A percentile compares a stretch with the other conserved stretches of the same genome.
Evolutionary conservation across 805 yeast genomes (phyloP).

Genomic region (Isabelozyma pseudorhagii): DNA sequence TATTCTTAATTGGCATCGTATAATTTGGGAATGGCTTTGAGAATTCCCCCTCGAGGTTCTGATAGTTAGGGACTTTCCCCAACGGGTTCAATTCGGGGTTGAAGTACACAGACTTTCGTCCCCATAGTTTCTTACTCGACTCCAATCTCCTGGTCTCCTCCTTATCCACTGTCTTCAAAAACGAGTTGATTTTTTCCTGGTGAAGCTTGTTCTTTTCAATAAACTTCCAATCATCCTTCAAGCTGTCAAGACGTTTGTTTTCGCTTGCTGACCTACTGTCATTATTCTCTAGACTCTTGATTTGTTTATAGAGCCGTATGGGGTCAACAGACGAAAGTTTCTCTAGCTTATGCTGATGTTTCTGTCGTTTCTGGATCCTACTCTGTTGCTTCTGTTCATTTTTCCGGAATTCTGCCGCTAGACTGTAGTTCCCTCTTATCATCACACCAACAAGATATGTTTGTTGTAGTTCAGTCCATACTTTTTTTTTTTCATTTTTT

Average conservation of each 20-base stretch:
- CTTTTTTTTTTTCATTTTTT: too few species aligned
- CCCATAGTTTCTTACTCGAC: constrained; percentile 32
- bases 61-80: constrained; percentile 48
- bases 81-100: constrained; percentile 65
- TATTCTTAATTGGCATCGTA: constrained; percentile 26
- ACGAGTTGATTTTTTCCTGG: constrained; percentile 20
- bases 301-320: constrained; percentile 26
- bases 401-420: constrained; percentile 35
- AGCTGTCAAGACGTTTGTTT: constrained; percentile 15
- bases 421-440: constrained; percentile 30
- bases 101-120: constrained; percentile 52
- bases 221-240: constrained; percentile 41
- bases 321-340: constrained; percentile 31
- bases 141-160: constrained; percentile 12
- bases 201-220: constrained; percentile 33
- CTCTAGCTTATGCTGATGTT: constrained; percentile 22
- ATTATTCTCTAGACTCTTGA: constrained; percentile 22
- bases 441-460: constrained; percentile 4
- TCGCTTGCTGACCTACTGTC: constrained; percentile 13
- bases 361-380: constrained; percentile 35
- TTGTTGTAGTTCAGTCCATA: too few species aligned
- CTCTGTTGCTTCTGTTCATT: constrained; percentile 33
- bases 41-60: constrained; percentile 3
- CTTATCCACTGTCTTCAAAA: constrained; percentile 17
- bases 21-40: constrained; percentile 19